Percentiles rank a stretch among this genome's conserved stretches.
phyloP scores from a whole-genome alignment of 352 stramenopile species.

The Phytopythium delawarense region DNA sequence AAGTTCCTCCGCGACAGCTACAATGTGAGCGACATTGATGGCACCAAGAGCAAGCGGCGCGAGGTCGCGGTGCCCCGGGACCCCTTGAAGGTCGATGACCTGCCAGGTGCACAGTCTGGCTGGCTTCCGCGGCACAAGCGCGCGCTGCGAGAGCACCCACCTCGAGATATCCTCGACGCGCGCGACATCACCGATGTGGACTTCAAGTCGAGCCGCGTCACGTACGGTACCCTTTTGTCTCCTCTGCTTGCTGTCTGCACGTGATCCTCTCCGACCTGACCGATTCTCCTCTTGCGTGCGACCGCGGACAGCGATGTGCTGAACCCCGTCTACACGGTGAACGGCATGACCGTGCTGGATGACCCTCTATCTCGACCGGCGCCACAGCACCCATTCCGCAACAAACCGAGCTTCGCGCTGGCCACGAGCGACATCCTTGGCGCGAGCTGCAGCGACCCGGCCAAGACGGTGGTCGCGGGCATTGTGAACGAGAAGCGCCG shows the following conservation, averaged over 20 bases:
- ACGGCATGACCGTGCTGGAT: conserved; percentile 51
- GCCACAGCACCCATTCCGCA: conserved; percentile 35
- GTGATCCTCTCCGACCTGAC: not conserved
- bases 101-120: conserved; percentile 44
- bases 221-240: conserved; percentile 25
- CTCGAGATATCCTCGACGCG: conserved; percentile 61
- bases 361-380: conserved; percentile 46
- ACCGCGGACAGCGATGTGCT: conserved; percentile 45
- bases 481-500: conserved; percentile 58
- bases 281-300: not conserved
- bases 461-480: conserved; percentile 48
- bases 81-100: conserved; percentile 41
- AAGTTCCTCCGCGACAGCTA: conserved; percentile 77
- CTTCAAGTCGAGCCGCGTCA: conserved; percentile 70
- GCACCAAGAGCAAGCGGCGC: conserved; percentile 41
- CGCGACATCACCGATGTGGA: conserved; percentile 65
- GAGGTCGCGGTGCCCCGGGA: conserved; percentile 43
- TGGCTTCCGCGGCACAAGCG: conserved; percentile 58
- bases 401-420: conserved; percentile 52
- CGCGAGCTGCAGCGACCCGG: conserved; percentile 41
- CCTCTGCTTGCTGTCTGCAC: not conserved
- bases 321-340: conserved; percentile 70
- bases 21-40: conserved; percentile 68
- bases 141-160: conserved; percentile 39
- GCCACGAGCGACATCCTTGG: conserved; percentile 63